phyloP scores from a whole-genome alignment of 192 early-diverging fungal genomes.

The Backusella westeae region DNA sequence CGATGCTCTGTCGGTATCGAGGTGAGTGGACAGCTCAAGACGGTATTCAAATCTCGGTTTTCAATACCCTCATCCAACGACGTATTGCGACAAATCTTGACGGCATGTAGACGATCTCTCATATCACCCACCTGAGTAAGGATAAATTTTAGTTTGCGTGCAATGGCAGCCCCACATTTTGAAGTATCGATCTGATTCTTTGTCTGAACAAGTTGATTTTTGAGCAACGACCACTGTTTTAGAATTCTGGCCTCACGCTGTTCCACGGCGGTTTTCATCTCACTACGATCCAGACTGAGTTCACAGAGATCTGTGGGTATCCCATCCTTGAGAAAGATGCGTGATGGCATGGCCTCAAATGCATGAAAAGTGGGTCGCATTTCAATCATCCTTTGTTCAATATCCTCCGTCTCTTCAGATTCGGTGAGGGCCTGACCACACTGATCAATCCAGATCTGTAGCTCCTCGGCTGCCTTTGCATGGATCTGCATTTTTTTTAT shows the following conservation, averaged over 20 bases:
- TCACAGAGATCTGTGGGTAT: background rate
- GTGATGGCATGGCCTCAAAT: slow-evolving; percentile 16
- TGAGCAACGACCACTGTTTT: slow-evolving; percentile 33
- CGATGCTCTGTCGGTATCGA: slow-evolving; percentile 27
- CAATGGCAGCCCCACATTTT: slow-evolving; percentile 7
- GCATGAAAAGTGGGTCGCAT: slow-evolving; percentile 22
- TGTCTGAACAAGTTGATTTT: slow-evolving; percentile 14
- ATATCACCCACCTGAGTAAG: slow-evolving; percentile 24
- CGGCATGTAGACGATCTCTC: slow-evolving; percentile 5
- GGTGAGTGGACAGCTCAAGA: slow-evolving; percentile 25
- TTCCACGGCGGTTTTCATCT: slow-evolving; percentile 18
- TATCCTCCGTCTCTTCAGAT: slow-evolving; percentile 21
- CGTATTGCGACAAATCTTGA: slow-evolving; percentile 8
- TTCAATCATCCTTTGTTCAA: slow-evolving; percentile 15
- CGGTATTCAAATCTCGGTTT: slow-evolving; percentile 4
- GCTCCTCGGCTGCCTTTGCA: slow-evolving; percentile 27
- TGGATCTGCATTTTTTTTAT: slow-evolving; percentile 21
- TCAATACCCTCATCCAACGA: background rate
- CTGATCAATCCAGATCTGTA: slow-evolving; percentile 25
- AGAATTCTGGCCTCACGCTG: slow-evolving; percentile 23
- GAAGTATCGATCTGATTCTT: slow-evolving; percentile 16
- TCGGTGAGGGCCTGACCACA: slow-evolving; percentile 12
- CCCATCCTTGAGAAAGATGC: slow-evolving; percentile 15
- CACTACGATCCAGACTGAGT: background rate
- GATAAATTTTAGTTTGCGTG: slow-evolving; percentile 27